Percentiles rank a stretch among this genome's conserved stretches.
Conservation (phyloP, 169 alveolate species). For the Plasmodium gaboni region DNA sequence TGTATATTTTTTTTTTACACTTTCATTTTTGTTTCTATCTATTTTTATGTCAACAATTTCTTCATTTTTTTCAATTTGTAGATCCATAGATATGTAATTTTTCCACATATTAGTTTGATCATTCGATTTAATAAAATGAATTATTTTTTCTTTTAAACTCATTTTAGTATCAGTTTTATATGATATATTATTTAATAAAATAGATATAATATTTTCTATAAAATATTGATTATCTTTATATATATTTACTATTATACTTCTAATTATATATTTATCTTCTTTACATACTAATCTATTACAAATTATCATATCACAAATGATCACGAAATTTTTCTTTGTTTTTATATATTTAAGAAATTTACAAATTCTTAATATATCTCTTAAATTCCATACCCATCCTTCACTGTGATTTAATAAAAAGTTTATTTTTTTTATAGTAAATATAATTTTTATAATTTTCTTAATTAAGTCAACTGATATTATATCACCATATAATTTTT, state of each 20-base stretch:
- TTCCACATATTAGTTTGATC: background rate
- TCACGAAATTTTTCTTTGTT: background rate
- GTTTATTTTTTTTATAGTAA: constrained; percentile 74
- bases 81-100: too few species aligned
- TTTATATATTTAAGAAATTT: constrained; percentile 14
- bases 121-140: constrained; percentile 6
- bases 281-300: constrained; percentile 37
- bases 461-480: constrained; percentile 27
- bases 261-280: constrained; percentile 45
- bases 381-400: constrained; percentile 87
- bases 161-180: background rate
- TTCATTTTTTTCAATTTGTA: background rate
- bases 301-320: constrained; percentile 30
- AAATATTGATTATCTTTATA: constrained; percentile 10
- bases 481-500: constrained; percentile 80
- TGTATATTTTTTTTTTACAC: background rate
- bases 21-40: background rate
- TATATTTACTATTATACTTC: constrained; percentile 28
- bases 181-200: too few species aligned
- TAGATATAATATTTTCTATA: background rate
- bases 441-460: constrained; percentile 70
- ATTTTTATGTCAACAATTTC: too few species aligned
- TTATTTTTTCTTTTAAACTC: constrained; percentile 6
- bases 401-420: constrained; percentile 79
- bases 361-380: constrained; percentile 80